Evolutionary conservation across 2,329 filamentous ascomycete genomes (phyloP).

Genomic region (Microcyclosporella mali): DNA sequence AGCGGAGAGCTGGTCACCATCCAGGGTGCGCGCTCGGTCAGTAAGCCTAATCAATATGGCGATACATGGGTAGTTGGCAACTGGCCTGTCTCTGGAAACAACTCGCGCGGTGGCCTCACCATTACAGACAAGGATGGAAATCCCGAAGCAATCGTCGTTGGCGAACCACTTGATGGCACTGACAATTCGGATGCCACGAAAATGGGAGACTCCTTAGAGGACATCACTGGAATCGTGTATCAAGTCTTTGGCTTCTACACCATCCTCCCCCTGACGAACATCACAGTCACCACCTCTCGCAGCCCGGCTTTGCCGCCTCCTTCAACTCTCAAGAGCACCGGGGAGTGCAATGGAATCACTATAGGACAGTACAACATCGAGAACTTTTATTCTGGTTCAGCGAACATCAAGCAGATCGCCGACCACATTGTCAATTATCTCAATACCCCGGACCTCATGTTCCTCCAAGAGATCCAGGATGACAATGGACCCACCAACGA

Average conservation of each 20-base stretch:
- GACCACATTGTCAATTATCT: constrained; percentile 60
- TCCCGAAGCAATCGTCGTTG: constrained; percentile 62
- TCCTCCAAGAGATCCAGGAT: constrained; percentile 67
- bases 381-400: constrained; percentile 55
- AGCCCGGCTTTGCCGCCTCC: constrained; percentile 45
- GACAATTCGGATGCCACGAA: constrained; percentile 54
- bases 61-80: constrained; percentile 64
- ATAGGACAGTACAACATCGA: constrained; percentile 65
- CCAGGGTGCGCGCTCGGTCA: constrained; percentile 50
- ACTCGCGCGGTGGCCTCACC: constrained; percentile 59
- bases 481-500: constrained; percentile 57
- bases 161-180: constrained; percentile 58
- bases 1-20: constrained; percentile 62
- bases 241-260: constrained; percentile 64
- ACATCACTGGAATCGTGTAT: constrained; percentile 63
- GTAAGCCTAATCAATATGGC: constrained; percentile 57
- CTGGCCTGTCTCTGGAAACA: constrained; percentile 58
- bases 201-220: constrained; percentile 58
- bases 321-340: constrained; percentile 49
- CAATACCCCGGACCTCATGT: constrained; percentile 58
- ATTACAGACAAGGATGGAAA: constrained; percentile 60
- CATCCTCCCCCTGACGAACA: constrained; percentile 57
- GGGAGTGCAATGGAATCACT: constrained; percentile 56
- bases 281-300: constrained; percentile 44
- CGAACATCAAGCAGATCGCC: constrained; percentile 54